Conservation (phyloP, 306 rosid genomes). For the Vachellia pachyceras region DNA sequence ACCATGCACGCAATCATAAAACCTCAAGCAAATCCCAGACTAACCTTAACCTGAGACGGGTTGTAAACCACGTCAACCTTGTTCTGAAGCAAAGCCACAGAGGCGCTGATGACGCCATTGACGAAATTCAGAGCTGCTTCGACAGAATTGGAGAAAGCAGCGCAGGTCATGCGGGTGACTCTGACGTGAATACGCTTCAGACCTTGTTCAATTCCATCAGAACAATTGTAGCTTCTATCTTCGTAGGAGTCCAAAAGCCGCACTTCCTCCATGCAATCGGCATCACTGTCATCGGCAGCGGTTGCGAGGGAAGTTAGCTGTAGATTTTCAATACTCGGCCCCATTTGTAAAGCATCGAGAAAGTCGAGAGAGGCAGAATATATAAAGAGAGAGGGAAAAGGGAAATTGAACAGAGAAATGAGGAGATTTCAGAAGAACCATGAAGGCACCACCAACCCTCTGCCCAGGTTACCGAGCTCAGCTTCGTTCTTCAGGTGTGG, state of each 20-base stretch:
- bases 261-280: constrained; percentile 71
- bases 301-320: constrained; percentile 44
- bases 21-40: constrained; percentile 25
- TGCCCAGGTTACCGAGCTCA: too few relatives aligned
- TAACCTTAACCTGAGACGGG: constrained; percentile 69
- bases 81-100: constrained; percentile 89
- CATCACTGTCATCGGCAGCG: constrained; percentile 6
- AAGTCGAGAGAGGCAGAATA: constrained; percentile 14
- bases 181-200: constrained; percentile 67
- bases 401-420: constrained; percentile 12
- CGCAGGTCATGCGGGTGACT: constrained; percentile 86
- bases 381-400: background rate
- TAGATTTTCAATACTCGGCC: constrained; percentile 39
- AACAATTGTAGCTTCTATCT: constrained; percentile 7
- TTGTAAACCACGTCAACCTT: constrained; percentile 76
- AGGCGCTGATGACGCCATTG: constrained; percentile 65
- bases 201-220: constrained; percentile 35
- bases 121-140: constrained; percentile 69
- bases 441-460: too few relatives aligned
- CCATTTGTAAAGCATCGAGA: constrained; percentile 40
- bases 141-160: constrained; percentile 89
- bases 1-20: background rate
- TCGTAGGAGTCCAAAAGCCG: constrained; percentile 77
- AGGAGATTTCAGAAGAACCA: background rate
- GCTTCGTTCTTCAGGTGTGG: too few relatives aligned